Conservation (phyloP, 108 stramenopile genomes). For the Skeletonema costatum region DNA sequence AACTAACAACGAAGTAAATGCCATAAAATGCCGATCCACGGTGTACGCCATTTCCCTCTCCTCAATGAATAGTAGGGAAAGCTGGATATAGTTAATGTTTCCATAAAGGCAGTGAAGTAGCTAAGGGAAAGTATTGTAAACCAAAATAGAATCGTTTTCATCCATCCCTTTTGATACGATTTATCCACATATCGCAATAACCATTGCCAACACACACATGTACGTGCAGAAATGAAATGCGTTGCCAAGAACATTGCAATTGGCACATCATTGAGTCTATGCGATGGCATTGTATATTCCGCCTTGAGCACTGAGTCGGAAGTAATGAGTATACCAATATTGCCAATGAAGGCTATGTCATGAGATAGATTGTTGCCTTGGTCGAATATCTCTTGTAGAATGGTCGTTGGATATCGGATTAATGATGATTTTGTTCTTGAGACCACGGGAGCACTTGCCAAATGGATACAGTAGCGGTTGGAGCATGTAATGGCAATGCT, state of each 20-base stretch:
- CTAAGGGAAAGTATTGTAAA: slow-evolving; percentile 61
- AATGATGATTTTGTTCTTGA: slow-evolving; percentile 11
- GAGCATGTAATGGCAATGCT: slow-evolving; percentile 78
- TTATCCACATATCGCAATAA: slow-evolving; percentile 81
- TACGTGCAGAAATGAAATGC: slow-evolving; percentile 96
- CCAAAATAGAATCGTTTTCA: slow-evolving; percentile 49
- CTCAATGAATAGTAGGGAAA: slow-evolving; percentile 96
- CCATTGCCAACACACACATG: slow-evolving; percentile 91
- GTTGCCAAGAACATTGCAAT: slow-evolving; percentile 94
- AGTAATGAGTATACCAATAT: slow-evolving; percentile 97
- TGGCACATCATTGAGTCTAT: slow-evolving; percentile 96
- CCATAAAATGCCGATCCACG: slow-evolving; percentile 93
- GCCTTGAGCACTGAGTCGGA: slow-evolving; percentile 96
- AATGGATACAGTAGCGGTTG: slow-evolving; percentile 84
- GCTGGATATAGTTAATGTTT: slow-evolving; percentile 92
- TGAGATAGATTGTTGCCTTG: slow-evolving; percentile 93
- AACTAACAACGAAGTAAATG: slow-evolving; percentile 98
- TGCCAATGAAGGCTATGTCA: slow-evolving; percentile 96
- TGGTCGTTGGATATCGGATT: slow-evolving; percentile 77
- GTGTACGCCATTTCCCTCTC: slow-evolving; percentile 78
- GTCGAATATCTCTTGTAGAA: slow-evolving; percentile 78
- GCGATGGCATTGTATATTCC: slow-evolving; percentile 92
- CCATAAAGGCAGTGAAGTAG: slow-evolving; percentile 98
- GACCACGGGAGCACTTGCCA: slow-evolving; percentile 35
- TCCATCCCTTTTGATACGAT: slow-evolving; percentile 47